Evolutionary conservation across 768 basidiomycete species (phyloP), one percentile per base, ranked within the genome.

Genomic region (Agrocybe praecox): DNA sequence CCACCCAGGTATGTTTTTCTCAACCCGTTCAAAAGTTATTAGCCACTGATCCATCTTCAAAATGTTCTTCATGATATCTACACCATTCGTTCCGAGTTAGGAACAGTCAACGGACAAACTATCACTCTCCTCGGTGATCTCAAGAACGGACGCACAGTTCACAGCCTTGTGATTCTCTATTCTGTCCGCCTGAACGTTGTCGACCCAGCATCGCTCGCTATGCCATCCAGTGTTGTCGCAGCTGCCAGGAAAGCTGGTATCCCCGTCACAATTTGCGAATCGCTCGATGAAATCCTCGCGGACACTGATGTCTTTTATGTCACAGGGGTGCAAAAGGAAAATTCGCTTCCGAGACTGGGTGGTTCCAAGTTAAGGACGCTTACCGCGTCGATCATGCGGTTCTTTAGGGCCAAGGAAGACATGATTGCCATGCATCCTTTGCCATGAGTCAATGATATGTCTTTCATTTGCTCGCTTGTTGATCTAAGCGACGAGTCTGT

Each of bases 231-330:
- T 55, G 93, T 98, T 61, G 87, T 96, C 54, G 74, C 84, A 26
- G 88, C 87, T 12, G 96, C 94, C 9, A 85, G 91, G 52, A 90
- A 90, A 69, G 91, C 92, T 7, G 92, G 94, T 6, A 76, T 94
- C 33, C 78, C 80, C 3, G 90, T 96, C 34, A 81, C 79, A 50
- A 87, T 93, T 62, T 90, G 89, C 68, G 90, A 94, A 65, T 87
- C 86, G 18, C 77, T 98, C 49, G 94, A 98, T 59, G 92, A 96
- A 60, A 94, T 96, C 6, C 80, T 98, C 44, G 86, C 80, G 2
- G 90, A 94, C 64, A 97, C 96, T 17, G 97, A 99, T 67, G 97
- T 99, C 34, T 80, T 99, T 17, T 99, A 98, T 72, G 94, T 96
- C 22, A 99, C 97, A 1, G 84, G 97, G 29, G 84, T 98, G 10